phyloP scores from a whole-genome alignment of 2,329 filamentous ascomycete species.

The Pseudonectria foliicola region DNA sequence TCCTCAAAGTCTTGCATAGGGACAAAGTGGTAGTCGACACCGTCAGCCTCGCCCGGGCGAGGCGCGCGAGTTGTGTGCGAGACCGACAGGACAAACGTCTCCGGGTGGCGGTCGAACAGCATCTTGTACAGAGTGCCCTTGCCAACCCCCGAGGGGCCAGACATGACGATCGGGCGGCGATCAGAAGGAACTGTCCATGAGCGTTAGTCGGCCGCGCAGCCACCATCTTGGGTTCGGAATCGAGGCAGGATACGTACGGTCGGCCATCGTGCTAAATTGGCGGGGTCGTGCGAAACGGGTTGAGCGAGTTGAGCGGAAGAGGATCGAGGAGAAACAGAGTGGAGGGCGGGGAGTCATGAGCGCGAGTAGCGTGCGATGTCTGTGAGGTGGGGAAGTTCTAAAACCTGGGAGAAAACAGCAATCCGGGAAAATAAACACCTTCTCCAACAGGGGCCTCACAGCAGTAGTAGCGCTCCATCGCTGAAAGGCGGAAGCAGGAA shows the following conservation, averaged over 20 bases:
- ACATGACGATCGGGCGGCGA: conserved; percentile 65
- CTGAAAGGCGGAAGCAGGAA: no score
- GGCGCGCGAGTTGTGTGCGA: conserved; percentile 76
- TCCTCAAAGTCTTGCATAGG: conserved; percentile 58
- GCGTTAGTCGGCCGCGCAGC: no score
- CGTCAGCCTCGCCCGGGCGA: conserved; percentile 67
- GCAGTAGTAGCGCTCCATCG: no score
- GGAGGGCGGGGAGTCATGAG: no score
- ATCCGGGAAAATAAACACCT: neutral
- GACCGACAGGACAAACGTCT: conserved; percentile 49
- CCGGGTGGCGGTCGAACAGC: conserved; percentile 52
- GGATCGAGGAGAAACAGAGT: conserved; percentile 1
- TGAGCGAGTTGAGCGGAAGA: neutral
- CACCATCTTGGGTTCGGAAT: no score
- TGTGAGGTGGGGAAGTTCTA: no score
- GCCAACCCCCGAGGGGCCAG: conserved; percentile 70
- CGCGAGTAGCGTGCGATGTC: no score
- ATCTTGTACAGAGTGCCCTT: conserved; percentile 74
- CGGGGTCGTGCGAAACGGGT: no score
- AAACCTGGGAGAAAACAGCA: conserved; percentile 3
- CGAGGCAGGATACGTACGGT: no score
- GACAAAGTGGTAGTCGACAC: conserved; percentile 75
- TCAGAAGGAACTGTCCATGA: conserved; percentile 29
- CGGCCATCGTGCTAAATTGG: no score
- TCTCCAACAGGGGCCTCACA: no score